Conservation (phyloP, 2,329 filamentous ascomycete genomes). For the Hypomyces perniciosus region DNA sequence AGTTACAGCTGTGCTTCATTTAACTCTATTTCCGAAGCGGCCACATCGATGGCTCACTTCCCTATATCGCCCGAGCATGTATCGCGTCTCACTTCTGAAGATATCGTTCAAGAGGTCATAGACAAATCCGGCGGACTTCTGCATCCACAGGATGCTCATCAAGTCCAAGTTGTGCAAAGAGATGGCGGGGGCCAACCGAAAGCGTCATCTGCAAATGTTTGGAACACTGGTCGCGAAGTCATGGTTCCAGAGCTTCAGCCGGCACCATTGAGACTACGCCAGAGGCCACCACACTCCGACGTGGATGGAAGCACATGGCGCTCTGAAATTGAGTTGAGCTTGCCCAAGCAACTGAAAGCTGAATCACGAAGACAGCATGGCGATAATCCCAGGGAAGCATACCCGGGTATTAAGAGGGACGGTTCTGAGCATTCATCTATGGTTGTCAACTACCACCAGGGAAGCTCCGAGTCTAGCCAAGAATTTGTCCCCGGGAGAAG, state of each 20-base stretch:
- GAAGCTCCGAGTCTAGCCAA: too few species aligned
- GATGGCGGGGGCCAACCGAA: conserved; percentile 11
- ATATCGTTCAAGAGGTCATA: conserved; percentile 19
- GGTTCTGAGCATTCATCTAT: too few species aligned
- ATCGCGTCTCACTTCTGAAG: conserved; percentile 21
- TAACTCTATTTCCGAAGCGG: conserved; percentile 12
- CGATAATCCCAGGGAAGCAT: too few species aligned
- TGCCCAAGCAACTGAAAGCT: background rate
- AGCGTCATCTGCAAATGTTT: conserved; percentile 19
- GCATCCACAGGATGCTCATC: conserved; percentile 15
- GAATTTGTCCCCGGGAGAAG: too few species aligned
- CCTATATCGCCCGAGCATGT: conserved; percentile 21
- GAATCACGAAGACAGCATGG: too few species aligned
- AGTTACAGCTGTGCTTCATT: conserved; percentile 12
- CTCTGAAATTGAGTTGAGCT: too few species aligned
- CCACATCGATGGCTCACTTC: conserved; percentile 22
- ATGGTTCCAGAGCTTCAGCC: conserved; percentile 20
- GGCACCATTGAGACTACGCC: conserved; percentile 19
- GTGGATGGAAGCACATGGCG: too few species aligned
- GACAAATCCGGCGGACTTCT: conserved; percentile 19
- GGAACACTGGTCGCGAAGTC: conserved; percentile 14
- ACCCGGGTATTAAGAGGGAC: too few species aligned
- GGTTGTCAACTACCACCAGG: too few species aligned
- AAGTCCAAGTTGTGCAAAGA: conserved; percentile 16
- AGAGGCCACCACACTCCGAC: background rate